Evolutionary conservation across 2,329 filamentous ascomycete species (phyloP), one percentile per base, ranked within the genome.

Genomic region (Gyromitra esculenta): DNA sequence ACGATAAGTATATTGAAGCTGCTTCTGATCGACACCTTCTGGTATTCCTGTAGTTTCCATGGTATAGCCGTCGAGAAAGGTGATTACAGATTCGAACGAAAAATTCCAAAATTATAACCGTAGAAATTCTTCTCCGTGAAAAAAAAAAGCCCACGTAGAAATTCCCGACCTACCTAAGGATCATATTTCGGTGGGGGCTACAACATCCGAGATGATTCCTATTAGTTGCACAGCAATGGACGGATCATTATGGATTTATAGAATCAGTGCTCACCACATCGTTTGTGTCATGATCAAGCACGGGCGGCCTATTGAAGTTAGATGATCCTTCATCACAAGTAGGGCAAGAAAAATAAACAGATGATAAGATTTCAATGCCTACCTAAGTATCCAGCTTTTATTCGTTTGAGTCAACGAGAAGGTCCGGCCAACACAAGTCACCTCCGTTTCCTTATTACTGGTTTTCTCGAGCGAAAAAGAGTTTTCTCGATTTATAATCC

Each of bases 331-430:
- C 9, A 9, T 21, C 5, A 45, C 8, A 0, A 45, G 1, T 0
- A 9, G 50, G 13, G 21, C 5, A 31, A 25, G 4, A 4, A 13
- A 31, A 31, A 31, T 2, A 9, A 8, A 15, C 31, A 11, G 39
- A 48, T 13, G 25, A 0, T 9, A 6, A 25, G 3, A 54, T 31
- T 31, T 31, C 1, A 31, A 31, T 31, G 25, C 25, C 25, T n/a
- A 65, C 65, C 21, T 21, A 7, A 68, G 52, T 15, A 48, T 41
- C 65, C 65, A 68, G 50, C 39, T 56, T 13, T 57, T 31, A 31
- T 13, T 68, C 15, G 3, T 39, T 6, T 21, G 13, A 1, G 18
- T 15, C 21, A 4, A 15, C 13, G 18, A 11, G 13, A 41, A 39
- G 2, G 9, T 43, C 5, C 5, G 15, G 25, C 57, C 50, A 35